Base-by-base conservation (phyloP, 352 stramenopile species). In the Phytophthora brassicae region DNA sequence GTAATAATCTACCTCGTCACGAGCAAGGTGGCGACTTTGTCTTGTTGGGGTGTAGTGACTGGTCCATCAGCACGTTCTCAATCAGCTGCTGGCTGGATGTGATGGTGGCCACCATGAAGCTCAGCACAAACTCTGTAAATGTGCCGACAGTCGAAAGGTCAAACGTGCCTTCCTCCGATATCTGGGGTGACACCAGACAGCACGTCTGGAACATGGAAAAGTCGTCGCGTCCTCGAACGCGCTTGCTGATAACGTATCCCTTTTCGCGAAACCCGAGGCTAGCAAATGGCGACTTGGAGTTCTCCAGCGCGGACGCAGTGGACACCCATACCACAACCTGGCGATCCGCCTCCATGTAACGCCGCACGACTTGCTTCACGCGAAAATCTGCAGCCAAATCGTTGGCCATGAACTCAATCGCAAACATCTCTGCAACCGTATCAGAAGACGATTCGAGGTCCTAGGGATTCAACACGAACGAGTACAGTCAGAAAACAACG, bases 311-410 rank as follows among this genome's bases (percentile, higher is more conserved):
- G 12, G 73, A 66, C 24, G 64, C 64, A 33, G 64, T 60, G 5
- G 65, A 70, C 8, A 76, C 72, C 77, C 77, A 79, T 4, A 77
- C 68, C 17, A 82, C 59, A 14, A 82, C 50, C 47, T 77, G 52
- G 5, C 74, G 60, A 42, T 79, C 68, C 4, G 36, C 39, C 31
- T 79, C 63, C 16, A 67, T 60, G 41, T 74, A 77, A 16, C 69
- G 69, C 12, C 69, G 62, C 28, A 81, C 48, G 17, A 78, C 66
- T 17, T 77, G 72, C 42, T 68, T 74, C 6, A 71, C 60, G 7
- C 63, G 63, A 39, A 81, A 76, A 22, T 75, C 65, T 22, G 67
- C 67, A 39, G 58, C 60, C 48, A 68, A 58, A 39, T 71, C 54
- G 33, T 75, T 72, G n/a, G 62, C 69, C 35, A 67, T 57, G 14